Conservation (phyloP, 2,329 filamentous ascomycete genomes). For the Microcyclospora tardicrescens region DNA sequence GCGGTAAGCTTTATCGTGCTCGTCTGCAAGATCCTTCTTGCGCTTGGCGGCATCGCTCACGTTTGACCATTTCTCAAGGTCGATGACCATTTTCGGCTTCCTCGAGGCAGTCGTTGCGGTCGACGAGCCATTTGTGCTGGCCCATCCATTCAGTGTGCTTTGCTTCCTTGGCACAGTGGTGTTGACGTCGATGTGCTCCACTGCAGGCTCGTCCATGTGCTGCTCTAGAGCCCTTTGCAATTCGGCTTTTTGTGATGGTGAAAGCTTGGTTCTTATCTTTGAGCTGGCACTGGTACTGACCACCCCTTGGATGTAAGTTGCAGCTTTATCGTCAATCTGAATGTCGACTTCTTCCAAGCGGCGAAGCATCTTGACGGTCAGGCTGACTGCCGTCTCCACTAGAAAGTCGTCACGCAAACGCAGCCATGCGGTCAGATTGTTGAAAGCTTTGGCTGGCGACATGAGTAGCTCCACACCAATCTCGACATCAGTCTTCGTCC, state of each 20-base stretch:
- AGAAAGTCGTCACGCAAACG: conserved; percentile 80
- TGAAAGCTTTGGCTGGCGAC: conserved; percentile 51
- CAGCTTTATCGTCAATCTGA: conserved; percentile 49
- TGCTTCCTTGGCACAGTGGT: conserved; percentile 26
- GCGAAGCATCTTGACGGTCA: conserved; percentile 72
- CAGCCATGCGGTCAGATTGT: conserved; percentile 71
- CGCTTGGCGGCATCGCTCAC: not conserved
- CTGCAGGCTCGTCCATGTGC: conserved; percentile 27
- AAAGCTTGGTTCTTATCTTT: conserved; percentile 64
- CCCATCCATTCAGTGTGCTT: conserved; percentile 28
- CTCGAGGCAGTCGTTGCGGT: conserved; percentile 13
- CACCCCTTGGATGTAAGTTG: conserved; percentile 52
- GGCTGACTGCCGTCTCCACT: conserved; percentile 64
- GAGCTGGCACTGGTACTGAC: conserved; percentile 29
- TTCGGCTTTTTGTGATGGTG: conserved; percentile 71
- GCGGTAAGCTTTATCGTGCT: conserved; percentile 6
- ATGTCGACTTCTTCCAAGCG: conserved; percentile 68
- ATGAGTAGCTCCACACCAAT: conserved; percentile 46
- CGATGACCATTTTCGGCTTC: conserved; percentile 13
- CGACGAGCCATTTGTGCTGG: conserved; percentile 19
- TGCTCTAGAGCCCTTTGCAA: conserved; percentile 50
- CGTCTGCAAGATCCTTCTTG: conserved; percentile 1
- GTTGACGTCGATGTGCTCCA: conserved; percentile 9
- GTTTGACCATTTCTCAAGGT: conserved; percentile 20
- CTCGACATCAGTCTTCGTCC: conserved; percentile 15